Conservation (phyloP, 805 yeast genomes). For the Ogataea nitratoaversa region DNA sequence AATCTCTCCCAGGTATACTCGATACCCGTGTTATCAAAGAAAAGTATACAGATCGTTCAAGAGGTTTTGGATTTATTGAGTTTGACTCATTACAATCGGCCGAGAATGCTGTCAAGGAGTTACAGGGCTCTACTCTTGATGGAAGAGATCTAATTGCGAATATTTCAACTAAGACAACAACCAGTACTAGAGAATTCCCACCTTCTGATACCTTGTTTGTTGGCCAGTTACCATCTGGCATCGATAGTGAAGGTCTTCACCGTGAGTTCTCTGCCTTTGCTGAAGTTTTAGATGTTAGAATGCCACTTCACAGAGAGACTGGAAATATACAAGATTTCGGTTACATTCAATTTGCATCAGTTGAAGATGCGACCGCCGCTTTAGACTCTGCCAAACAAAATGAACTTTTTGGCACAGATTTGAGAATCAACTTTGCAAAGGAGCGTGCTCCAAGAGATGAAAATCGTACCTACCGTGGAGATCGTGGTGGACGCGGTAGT, state of each 20-base stretch:
- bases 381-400: neutral
- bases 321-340: neutral
- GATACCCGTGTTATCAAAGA: neutral
- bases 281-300: neutral
- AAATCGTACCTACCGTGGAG: neutral
- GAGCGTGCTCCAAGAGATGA: too few relatives aligned
- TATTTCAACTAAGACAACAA: neutral
- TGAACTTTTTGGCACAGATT: neutral
- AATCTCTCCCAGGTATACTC: neutral
- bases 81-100: neutral
- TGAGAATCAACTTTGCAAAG: neutral
- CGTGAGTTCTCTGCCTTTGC: neutral
- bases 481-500: neutral
- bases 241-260: neutral
- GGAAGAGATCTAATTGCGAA: neutral
- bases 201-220: neutral
- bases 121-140: neutral
- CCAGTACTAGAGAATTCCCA: neutral
- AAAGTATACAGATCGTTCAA: neutral
- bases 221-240: neutral
- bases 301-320: neutral
- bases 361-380: neutral
- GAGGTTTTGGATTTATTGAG: neutral
- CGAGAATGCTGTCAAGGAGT: neutral
- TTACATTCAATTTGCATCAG: neutral